phyloP scores from a whole-genome alignment of 441 rosid genomes.

The Eutrema salsugineum region DNA sequence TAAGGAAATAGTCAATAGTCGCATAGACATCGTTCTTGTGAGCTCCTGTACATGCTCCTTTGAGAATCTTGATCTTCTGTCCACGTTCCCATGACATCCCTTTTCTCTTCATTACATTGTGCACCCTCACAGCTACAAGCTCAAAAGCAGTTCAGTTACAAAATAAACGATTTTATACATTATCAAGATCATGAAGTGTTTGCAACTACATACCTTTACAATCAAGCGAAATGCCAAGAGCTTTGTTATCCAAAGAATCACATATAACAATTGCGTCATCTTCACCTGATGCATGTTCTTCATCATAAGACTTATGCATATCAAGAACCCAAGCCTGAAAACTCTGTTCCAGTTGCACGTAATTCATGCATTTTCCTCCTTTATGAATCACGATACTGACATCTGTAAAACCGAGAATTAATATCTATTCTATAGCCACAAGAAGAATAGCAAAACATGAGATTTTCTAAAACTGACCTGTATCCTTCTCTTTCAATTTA shows the following conservation, averaged over 20 bases:
- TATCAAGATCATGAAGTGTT: not conserved
- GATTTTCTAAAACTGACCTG: slow-evolving; percentile 12
- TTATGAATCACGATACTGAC: slow-evolving; percentile 36
- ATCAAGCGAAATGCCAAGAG: slow-evolving; percentile 53
- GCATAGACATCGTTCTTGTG: slow-evolving; percentile 53
- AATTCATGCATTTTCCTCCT: slow-evolving; percentile 32
- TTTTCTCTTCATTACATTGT: slow-evolving; percentile 43
- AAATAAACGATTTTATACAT: not conserved
- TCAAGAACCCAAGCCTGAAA: slow-evolving; percentile 63
- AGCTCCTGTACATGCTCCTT: slow-evolving; percentile 56
- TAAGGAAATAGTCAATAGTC: slow-evolving; percentile 60
- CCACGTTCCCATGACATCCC: slow-evolving; percentile 52
- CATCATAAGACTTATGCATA: slow-evolving; percentile 63
- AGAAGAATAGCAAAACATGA: not conserved
- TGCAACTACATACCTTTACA: slow-evolving; percentile 38
- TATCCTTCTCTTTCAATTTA: slow-evolving; percentile 22
- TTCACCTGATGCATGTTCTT: slow-evolving; percentile 50
- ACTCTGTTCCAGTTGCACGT: slow-evolving; percentile 49
- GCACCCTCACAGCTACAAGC: slow-evolving; percentile 62
- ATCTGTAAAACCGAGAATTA: slow-evolving; percentile 18
- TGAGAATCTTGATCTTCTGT: slow-evolving; percentile 57
- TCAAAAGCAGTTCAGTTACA: slow-evolving; percentile 9
- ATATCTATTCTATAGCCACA: not conserved
- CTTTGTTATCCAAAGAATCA: slow-evolving; percentile 41
- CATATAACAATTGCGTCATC: slow-evolving; percentile 52